phyloP scores from a whole-genome alignment of 768 basidiomycete species.

The Boletus fagicola region DNA sequence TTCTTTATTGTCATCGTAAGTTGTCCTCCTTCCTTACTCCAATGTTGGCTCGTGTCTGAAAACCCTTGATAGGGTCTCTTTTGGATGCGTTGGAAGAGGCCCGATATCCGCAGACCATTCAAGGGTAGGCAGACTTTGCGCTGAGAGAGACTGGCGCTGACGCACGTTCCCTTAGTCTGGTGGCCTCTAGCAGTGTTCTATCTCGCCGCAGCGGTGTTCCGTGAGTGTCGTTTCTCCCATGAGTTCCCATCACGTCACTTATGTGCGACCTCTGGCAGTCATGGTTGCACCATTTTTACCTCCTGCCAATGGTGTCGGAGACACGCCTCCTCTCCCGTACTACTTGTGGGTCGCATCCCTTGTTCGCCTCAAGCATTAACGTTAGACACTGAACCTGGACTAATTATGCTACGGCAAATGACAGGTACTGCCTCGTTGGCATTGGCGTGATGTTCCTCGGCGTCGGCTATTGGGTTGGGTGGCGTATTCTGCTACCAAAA shows the following conservation, averaged over 20 bases:
- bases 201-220: conserved; percentile 48
- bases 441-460: conserved; percentile 47
- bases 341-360: conserved; percentile 42
- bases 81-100: conserved; percentile 53
- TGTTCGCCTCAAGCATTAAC: conserved; percentile 18
- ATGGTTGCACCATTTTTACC: conserved; percentile 55
- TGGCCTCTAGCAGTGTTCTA: conserved; percentile 54
- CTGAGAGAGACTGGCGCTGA: conserved; percentile 4
- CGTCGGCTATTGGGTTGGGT: conserved; percentile 51
- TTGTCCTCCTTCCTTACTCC: conserved; percentile 13
- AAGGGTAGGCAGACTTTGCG: conserved; percentile 35
- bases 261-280: conserved; percentile 30
- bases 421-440: conserved; percentile 51
- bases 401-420: background rate
- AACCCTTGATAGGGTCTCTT: conserved; percentile 44
- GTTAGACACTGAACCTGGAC: background rate
- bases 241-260: background rate
- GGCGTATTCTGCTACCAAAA: conserved; percentile 48
- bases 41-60: conserved; percentile 10
- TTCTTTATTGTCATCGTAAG: conserved; percentile 52
- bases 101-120: conserved; percentile 49
- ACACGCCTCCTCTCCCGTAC: conserved; percentile 60
- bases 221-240: conserved; percentile 32
- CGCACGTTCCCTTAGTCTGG: conserved; percentile 41
- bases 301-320: conserved; percentile 54